Evolutionary conservation across 495 filamentous ascomycete genomes (phyloP), one percentile per base, ranked within the genome.

Genomic region (Penicillium verhagenii): DNA sequence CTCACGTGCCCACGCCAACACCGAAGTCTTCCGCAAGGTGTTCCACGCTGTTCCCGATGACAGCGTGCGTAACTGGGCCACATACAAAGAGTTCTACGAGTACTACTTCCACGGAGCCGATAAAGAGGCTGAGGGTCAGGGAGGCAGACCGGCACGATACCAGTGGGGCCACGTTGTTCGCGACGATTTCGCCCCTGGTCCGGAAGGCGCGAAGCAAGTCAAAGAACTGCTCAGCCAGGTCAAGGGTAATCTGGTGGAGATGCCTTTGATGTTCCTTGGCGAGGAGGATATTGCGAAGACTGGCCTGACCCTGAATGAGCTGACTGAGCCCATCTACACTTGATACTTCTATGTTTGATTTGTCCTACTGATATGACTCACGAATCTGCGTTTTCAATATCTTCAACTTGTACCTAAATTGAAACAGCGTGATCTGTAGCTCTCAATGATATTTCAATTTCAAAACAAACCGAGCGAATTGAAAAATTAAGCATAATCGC

Each of bases 41-140:
- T 97, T 97, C 81, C 92, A 96, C 67, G 76, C 83, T 0, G 90
- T 97, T 6, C 93, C 93, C 0, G 84, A 91, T 67, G 92, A 97
- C 66, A 68, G 61, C 2, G 87, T 95, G 8, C 78, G 82, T 46
- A 92, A 81, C 58, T 97, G 93, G 93, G 81, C 83, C 33, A 77
- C 92, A 26, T 97, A 97, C 71, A 86, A 95, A 28, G 76, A 84
- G 20, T 96, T 89, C 74, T 96, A 89, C 47, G 79, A 82, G 63
- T 78, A 86, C 53, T 95, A 92, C 67, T 83, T 90, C 61, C 84
- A 83, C 31, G 71, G 71, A 18, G 73, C 78, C 5, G 73, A 79
- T 40, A 72, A 73, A 47, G 71, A 81, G 47, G 74, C 68, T 4
- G 71, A 72, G 31, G 67, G 69, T 19, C 57, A 74, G 60, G 59